Percentiles rank a stretch among this genome's conserved stretches.
phyloP scores from a whole-genome alignment of 140 eudicot genomes.

The Senecio squalidus region DNA sequence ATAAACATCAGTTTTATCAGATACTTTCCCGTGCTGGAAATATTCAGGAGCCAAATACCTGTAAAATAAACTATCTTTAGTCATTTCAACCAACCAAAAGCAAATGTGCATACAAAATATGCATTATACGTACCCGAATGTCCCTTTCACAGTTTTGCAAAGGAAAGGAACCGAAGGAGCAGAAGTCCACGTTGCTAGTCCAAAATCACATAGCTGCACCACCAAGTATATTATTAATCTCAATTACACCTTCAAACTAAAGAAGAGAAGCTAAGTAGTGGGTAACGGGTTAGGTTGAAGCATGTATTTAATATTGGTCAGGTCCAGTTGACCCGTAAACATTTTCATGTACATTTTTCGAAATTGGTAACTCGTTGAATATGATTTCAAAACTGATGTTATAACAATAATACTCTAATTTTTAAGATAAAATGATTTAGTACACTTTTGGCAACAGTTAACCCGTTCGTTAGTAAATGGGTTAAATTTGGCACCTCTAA shows the following conservation, averaged over 20 bases:
- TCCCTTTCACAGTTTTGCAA: constrained; percentile 97
- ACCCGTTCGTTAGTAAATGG: too few relatives aligned
- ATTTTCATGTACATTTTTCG: too few relatives aligned
- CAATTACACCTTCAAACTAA: background rate
- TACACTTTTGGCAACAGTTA: too few relatives aligned
- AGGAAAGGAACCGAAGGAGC: constrained; percentile 96
- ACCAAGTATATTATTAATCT: constrained; percentile 12
- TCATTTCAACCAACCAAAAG: constrained; percentile 11
- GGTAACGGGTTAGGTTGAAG: too few relatives aligned
- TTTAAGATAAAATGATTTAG: too few relatives aligned
- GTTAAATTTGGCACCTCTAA: too few relatives aligned
- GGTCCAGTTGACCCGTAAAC: too few relatives aligned
- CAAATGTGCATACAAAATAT: background rate
- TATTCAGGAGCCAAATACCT: constrained; percentile 99
- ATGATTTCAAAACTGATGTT: too few relatives aligned
- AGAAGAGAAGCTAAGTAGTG: too few relatives aligned
- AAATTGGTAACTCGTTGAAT: too few relatives aligned
- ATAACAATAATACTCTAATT: too few relatives aligned
- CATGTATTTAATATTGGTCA: too few relatives aligned
- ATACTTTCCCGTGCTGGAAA: constrained; percentile 95
- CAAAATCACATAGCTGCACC: constrained; percentile 87
- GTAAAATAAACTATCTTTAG: constrained; percentile 11
- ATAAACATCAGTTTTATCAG: constrained; percentile 96
- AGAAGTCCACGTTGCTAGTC: constrained; percentile 93
- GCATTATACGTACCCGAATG: constrained; percentile 70